These are phyloP conservation scores for Parasarocladium wereldwijsianum DNA, from an alignment of 2,329 filamentous ascomycete genomes.

Conservation along the genomic window DNA sequence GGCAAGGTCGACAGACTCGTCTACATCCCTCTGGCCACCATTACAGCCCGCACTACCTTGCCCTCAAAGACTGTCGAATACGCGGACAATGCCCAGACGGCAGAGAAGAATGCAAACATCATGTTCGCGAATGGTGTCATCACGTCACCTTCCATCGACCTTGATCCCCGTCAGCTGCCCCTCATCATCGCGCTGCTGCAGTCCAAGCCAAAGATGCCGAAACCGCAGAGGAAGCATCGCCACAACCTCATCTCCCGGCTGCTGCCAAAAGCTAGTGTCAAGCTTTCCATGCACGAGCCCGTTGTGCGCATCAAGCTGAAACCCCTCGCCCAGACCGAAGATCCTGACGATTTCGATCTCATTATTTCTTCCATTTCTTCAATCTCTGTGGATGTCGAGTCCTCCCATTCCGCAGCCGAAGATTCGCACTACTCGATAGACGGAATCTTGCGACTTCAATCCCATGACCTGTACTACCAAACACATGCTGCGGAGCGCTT, in stretches of 20 bases:
- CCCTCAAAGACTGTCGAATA: constrained; percentile 88
- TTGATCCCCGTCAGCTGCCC: constrained; percentile 84
- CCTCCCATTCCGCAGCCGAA: constrained; percentile 77
- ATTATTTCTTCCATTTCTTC: constrained; percentile 93
- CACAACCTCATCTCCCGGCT: constrained; percentile 75
- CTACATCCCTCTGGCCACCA: constrained; percentile 95
- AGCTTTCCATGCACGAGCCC: constrained; percentile 92
- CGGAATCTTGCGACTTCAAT: constrained; percentile 68
- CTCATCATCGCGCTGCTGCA: constrained; percentile 66
- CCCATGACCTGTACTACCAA: constrained; percentile 88
- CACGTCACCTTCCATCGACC: constrained; percentile 85
- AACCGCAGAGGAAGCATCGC: constrained; percentile 27
- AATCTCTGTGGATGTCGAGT: constrained; percentile 83
- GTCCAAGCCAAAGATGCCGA: constrained; percentile 25
- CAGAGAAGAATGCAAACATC: constrained; percentile 89
- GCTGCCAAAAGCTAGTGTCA: constrained; percentile 84
- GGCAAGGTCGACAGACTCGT: constrained; percentile 74
- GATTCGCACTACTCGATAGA: constrained; percentile 78
- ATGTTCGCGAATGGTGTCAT: constrained; percentile 92
- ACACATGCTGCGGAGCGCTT: constrained; percentile 71
- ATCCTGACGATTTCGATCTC: constrained; percentile 77
- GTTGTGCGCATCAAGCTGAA: constrained; percentile 82
- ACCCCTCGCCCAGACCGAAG: constrained; percentile 49
- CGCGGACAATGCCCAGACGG: constrained; percentile 52
- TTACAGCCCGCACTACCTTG: constrained; percentile 82